Percentiles rank a stretch among this genome's conserved stretches.
Conservation (phyloP, 176 grass and related monocot species). For the Hordeum marinum region DNA sequence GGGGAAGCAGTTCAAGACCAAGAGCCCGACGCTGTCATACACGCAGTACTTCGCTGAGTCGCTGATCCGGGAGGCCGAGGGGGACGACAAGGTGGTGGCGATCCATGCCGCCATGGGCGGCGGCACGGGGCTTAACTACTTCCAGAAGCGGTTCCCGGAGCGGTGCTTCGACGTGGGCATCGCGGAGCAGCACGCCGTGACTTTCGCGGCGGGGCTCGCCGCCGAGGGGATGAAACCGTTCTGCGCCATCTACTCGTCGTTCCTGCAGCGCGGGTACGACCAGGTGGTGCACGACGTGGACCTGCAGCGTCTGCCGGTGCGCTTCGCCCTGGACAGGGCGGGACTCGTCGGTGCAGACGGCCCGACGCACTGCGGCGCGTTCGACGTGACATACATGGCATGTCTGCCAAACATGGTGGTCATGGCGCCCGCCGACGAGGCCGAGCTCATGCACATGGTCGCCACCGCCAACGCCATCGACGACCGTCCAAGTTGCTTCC, state of each 20-base stretch:
- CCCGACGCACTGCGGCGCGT: slow-evolving; percentile 65
- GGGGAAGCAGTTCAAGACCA: slow-evolving; percentile 70
- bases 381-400: slow-evolving; percentile 91
- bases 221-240: slow-evolving; percentile 86
- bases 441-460: slow-evolving; percentile 94
- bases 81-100: slow-evolving; percentile 66
- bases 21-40: slow-evolving; percentile 42
- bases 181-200: slow-evolving; percentile 94
- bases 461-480: slow-evolving; percentile 59
- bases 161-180: slow-evolving; percentile 98
- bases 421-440: slow-evolving; percentile 88
- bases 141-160: slow-evolving; percentile 83
- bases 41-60: slow-evolving; percentile 87
- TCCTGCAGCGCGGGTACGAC: slow-evolving; percentile 96
- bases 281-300: slow-evolving; percentile 98
- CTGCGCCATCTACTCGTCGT: slow-evolving; percentile 94
- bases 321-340: slow-evolving; percentile 77
- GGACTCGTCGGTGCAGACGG: slow-evolving; percentile 92
- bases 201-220: slow-evolving; percentile 83
- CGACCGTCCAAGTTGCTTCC: slow-evolving; percentile 64
- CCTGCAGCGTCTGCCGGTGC: slow-evolving; percentile 76
- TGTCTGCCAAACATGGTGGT: slow-evolving; percentile 97
- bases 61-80: slow-evolving; percentile 73
- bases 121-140: slow-evolving; percentile 93
- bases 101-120: slow-evolving; percentile 97